Percentiles rank a stretch among this genome's conserved stretches.
These are phyloP conservation scores for Tolypocladium amazonense DNA, from an alignment of 2,329 filamentous ascomycete genomes.

Conservation along the genomic window DNA sequence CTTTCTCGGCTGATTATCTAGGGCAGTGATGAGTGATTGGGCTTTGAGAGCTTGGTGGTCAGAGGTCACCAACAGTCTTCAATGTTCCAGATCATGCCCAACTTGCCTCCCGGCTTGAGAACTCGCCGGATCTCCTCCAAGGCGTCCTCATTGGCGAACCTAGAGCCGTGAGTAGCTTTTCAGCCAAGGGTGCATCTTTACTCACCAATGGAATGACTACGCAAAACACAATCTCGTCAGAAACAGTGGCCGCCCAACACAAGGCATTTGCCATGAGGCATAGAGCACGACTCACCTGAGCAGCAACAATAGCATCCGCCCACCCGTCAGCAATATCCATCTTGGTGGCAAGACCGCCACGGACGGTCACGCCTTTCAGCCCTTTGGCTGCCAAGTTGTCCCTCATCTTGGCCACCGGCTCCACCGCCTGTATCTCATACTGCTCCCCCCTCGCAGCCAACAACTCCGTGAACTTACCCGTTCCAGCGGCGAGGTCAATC, in stretches of 20 bases:
- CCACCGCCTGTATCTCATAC: slow-evolving; percentile 50
- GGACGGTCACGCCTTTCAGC: slow-evolving; percentile 41
- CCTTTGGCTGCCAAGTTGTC: slow-evolving; percentile 46
- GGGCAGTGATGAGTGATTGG: neutral
- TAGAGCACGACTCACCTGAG: slow-evolving; percentile 43
- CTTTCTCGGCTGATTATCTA: slow-evolving; percentile 51
- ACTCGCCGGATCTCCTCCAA: slow-evolving; percentile 58
- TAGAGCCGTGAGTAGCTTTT: slow-evolving; percentile 12
- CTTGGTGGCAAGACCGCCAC: slow-evolving; percentile 45
- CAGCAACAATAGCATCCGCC: slow-evolving; percentile 55
- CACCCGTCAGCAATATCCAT: slow-evolving; percentile 46
- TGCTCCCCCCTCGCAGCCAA: slow-evolving; percentile 47
- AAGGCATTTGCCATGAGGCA: neutral
- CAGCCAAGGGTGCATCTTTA: neutral
- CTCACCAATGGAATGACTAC: slow-evolving; percentile 45
- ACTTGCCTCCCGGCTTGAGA: slow-evolving; percentile 45
- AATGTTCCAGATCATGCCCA: slow-evolving; percentile 65
- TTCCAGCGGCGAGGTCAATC: slow-evolving; percentile 57
- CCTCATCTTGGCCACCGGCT: slow-evolving; percentile 57
- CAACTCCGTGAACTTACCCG: slow-evolving; percentile 59
- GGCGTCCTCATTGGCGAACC: slow-evolving; percentile 57
- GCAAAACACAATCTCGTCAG: neutral
- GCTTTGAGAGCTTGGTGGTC: neutral
- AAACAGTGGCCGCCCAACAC: too few relatives aligned
- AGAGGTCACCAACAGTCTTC: slow-evolving; percentile 48